Evolutionary conservation across 1,284 basidiomycete species (phyloP).

Genomic region (Rhodotorula sp.): DNA sequence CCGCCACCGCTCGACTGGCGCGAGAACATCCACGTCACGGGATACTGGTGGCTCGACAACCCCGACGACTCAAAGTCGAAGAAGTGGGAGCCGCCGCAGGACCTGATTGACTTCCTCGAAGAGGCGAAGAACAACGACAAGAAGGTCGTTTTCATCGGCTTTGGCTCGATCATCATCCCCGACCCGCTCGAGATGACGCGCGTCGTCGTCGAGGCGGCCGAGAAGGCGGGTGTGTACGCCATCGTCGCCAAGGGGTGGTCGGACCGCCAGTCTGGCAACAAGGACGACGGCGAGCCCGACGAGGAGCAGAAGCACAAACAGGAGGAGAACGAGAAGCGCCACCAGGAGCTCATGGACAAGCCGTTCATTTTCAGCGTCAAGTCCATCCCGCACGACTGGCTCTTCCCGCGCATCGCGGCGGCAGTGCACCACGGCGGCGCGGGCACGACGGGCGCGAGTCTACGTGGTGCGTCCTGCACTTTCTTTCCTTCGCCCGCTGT

Average conservation of each 20-base stretch:
- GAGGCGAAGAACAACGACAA: conserved; percentile 69
- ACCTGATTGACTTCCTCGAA: conserved; percentile 79
- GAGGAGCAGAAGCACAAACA: conserved; percentile 38
- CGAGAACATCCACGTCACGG: conserved; percentile 95
- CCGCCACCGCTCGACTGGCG: conserved; percentile 95
- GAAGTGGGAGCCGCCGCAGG: conserved; percentile 81
- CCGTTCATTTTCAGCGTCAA: conserved; percentile 58
- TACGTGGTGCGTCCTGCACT: conserved; percentile 64
- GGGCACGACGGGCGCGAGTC: conserved; percentile 89
- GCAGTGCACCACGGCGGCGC: conserved; percentile 97
- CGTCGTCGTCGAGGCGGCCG: conserved; percentile 83
- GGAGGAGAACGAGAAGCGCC: conserved; percentile 42
- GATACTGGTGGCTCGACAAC: conserved; percentile 93
- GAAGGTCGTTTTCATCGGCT: conserved; percentile 97
- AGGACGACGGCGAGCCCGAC: conserved; percentile 40
- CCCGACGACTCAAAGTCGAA: conserved; percentile 70
- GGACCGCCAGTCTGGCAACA: conserved; percentile 71
- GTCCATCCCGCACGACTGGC: conserved; percentile 94
- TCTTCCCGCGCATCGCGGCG: conserved; percentile 90
- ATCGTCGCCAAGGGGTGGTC: conserved; percentile 98
- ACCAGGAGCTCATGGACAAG: conserved; percentile 40
- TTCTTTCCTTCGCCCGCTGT: too few species aligned
- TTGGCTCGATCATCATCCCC: conserved; percentile 94
- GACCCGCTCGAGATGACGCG: conserved; percentile 90
- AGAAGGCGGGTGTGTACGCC: conserved; percentile 57